phyloP scores from a whole-genome alignment of 129 eudicot genomes.

The Flaveria trinervia region DNA sequence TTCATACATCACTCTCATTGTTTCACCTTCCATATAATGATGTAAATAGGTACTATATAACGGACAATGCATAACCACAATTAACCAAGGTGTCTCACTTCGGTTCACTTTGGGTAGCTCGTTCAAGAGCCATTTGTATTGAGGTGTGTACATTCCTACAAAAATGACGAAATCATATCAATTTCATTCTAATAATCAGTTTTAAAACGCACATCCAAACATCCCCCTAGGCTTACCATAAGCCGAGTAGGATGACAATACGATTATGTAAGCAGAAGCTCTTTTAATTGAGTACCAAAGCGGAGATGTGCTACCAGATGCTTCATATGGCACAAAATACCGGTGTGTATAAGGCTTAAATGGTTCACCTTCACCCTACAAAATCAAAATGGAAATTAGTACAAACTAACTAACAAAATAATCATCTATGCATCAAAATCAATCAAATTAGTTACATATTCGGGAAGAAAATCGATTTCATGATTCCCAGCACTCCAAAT shows the following conservation, averaged over 20 bases:
- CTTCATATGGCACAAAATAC: conserved; percentile 57
- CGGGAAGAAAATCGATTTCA: conserved; percentile 77
- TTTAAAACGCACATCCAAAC: neutral
- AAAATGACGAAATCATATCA: neutral
- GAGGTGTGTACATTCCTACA: conserved; percentile 90
- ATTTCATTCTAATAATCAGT: neutral
- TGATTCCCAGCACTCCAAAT: conserved; percentile 96
- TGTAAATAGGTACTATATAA: conserved; percentile 67
- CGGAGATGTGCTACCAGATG: conserved; percentile 76
- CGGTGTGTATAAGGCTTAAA: conserved; percentile 84
- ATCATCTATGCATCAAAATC: neutral
- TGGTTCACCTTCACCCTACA: conserved; percentile 85
- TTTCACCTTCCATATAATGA: conserved; percentile 98
- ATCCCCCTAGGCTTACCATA: conserved; percentile 47
- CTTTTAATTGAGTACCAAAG: conserved; percentile 94
- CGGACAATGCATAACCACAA: conserved; percentile 87
- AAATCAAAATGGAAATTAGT: neutral
- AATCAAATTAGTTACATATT: conserved; percentile 43
- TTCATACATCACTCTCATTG: conserved; percentile 90
- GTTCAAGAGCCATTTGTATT: conserved; percentile 64
- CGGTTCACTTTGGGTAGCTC: conserved; percentile 89
- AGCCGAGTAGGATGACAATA: conserved; percentile 93
- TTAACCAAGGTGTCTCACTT: conserved; percentile 94
- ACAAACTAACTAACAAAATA: neutral
- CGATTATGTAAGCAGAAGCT: conserved; percentile 90